These are phyloP conservation scores for Leccinum fibrillosum DNA, from an alignment of 768 basidiomycete genomes.

Conservation along the genomic window DNA sequence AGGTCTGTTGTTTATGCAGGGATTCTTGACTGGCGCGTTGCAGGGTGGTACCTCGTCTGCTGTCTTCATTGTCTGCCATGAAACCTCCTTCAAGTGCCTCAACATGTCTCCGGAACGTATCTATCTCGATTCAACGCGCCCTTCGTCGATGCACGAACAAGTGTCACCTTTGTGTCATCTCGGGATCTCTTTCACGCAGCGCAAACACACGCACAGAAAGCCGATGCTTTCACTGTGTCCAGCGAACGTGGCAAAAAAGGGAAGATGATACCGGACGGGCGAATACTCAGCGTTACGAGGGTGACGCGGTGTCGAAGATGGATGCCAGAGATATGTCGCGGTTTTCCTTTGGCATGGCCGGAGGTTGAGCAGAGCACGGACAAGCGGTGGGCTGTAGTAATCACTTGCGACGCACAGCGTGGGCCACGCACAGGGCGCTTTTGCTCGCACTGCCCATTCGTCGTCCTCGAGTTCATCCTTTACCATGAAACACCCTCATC, in stretches of 20 bases:
- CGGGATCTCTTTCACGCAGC: constrained; percentile 43
- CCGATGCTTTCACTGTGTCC: constrained; percentile 21
- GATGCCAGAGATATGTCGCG: constrained; percentile 51
- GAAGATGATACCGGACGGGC: constrained; percentile 51
- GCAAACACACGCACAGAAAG: constrained; percentile 26
- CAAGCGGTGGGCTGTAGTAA: constrained; percentile 18
- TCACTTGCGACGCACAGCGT: constrained; percentile 5
- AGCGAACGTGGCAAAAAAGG: constrained; percentile 22
- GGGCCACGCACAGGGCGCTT: constrained; percentile 37
- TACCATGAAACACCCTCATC: constrained; percentile 1
- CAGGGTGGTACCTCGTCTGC: constrained; percentile 17
- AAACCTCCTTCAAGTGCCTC: constrained; percentile 32
- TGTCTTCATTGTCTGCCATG: constrained; percentile 35
- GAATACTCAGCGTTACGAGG: constrained; percentile 29
- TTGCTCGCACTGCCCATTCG: constrained; percentile 28
- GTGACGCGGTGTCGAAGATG: constrained; percentile 10
- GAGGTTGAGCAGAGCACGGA: constrained; percentile 43
- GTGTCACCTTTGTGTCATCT: constrained; percentile 47
- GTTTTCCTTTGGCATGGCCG: constrained; percentile 25
- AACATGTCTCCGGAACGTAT: constrained; percentile 57
- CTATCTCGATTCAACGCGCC: constrained; percentile 20
- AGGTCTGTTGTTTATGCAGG: constrained; percentile 7
- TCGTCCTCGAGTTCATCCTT: constrained; percentile 21
- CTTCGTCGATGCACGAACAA: constrained; percentile 36
- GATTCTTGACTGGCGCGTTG: constrained; percentile 9